Percentiles rank a stretch among this genome's conserved stretches.
Evolutionary conservation across 2,329 filamentous ascomycete species (phyloP).

Genomic region (Plectosphaerella plurivora): DNA sequence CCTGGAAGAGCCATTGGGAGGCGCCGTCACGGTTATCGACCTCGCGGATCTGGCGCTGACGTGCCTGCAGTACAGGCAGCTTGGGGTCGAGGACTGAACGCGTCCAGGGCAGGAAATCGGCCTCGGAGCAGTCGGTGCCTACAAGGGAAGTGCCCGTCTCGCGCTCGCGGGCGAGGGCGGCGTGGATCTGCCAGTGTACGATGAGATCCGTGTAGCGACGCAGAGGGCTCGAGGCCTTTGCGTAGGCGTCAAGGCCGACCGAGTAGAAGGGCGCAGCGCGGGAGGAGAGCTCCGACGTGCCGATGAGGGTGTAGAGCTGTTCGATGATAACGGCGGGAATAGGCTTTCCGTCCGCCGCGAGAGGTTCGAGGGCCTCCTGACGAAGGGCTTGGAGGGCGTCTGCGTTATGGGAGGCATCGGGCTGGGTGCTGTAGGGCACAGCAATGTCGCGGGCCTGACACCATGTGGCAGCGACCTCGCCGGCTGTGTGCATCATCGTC

Average conservation of each 20-base stretch:
- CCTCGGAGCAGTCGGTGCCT: slow-evolving; percentile 16
- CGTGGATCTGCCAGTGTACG: slow-evolving; percentile 64
- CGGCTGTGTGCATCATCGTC: slow-evolving; percentile 56
- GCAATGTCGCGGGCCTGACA: slow-evolving; percentile 53
- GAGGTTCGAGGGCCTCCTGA: slow-evolving; percentile 30
- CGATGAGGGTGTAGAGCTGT: slow-evolving; percentile 33
- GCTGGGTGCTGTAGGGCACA: slow-evolving; percentile 53
- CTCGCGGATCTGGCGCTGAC: slow-evolving; percentile 44
- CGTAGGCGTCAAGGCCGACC: slow-evolving; percentile 56
- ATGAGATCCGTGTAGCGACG: slow-evolving; percentile 60
- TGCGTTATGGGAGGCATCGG: slow-evolving; percentile 30
- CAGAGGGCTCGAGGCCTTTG: slow-evolving; percentile 62
- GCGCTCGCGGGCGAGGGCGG: slow-evolving; percentile 45
- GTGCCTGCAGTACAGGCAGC: slow-evolving; percentile 46
- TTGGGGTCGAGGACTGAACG: slow-evolving; percentile 33
- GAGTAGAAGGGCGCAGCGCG: slow-evolving; percentile 50
- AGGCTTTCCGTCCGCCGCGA: slow-evolving; percentile 24
- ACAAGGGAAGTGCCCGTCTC: slow-evolving; percentile 18
- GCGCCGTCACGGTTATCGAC: slow-evolving; percentile 38
- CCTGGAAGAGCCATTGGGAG: slow-evolving; percentile 54
- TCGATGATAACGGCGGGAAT: slow-evolving; percentile 22
- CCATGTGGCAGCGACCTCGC: slow-evolving; percentile 58
- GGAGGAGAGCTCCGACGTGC: slow-evolving; percentile 48
- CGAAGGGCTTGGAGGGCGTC: slow-evolving; percentile 31
- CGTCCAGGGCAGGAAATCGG: slow-evolving; percentile 41